Evolutionary conservation across 2,329 filamentous ascomycete species (phyloP), one percentile per base, ranked within the genome.

Genomic region (Cordyceps javanica): DNA sequence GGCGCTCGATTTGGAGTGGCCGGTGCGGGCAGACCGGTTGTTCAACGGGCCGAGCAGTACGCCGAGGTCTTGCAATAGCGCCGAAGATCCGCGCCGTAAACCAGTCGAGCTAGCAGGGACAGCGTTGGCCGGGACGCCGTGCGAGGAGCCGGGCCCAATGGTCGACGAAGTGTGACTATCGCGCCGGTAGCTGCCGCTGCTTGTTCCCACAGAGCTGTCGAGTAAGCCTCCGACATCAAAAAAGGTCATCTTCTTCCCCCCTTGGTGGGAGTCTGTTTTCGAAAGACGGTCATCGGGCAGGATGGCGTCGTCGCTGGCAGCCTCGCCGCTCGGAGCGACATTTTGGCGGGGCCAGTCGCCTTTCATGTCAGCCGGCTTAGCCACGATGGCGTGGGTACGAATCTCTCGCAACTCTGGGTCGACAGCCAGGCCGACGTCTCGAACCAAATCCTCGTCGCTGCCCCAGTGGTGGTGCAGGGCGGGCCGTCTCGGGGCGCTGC

Each of bases 391-490:
- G 16, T 26, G 42, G 21, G 66, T 60, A 11, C 23, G 30, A 11
- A 10, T 65, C 11, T 76, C 72, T 32, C 79, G 76, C 19, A 86
- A 67, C 56, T 80, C 76, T 1, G 77, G 77, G 39, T 81, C 76
- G 3, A 85, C 79, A 13, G 88, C 82, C 39, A 93, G 83, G 8
- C 93, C 92, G 3, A 96, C 67, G 60, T 87, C 89, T 52, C 88
- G 80, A 5, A 95, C 91, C 1, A 97, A 81, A 68, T 97, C 91
- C 67, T 95, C 91, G 65, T 97, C 93, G 64, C 91, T 96, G 44
- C 90, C 91, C 86, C 89, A 93, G 57, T 89, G 83, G 51, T 83
- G 82, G 60, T 86, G 74, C 45, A 87, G 61, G 11, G 79, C 77
- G 62, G 75, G 80, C 61, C 79, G 75, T 60, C 71, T 75, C 19